These are phyloP conservation scores for Lotus japonicus DNA, from an alignment of 306 rosid genomes.

Conservation along the genomic window DNA sequence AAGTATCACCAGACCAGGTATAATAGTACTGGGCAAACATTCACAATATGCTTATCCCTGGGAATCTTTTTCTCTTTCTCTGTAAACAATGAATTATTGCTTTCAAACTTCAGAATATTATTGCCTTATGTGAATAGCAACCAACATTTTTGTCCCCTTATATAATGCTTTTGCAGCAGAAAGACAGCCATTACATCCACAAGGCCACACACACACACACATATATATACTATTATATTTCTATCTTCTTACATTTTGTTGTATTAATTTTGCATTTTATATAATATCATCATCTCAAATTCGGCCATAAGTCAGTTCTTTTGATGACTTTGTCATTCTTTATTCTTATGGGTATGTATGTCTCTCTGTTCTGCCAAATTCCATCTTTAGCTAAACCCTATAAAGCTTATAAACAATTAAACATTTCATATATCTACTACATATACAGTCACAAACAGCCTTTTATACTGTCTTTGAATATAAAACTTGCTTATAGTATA, in stretches of 20 bases:
- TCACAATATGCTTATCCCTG: constrained; percentile 59
- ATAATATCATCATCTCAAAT: constrained; percentile 19
- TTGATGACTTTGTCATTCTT: constrained; percentile 30
- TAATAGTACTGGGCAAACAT: constrained; percentile 27
- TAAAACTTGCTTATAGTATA: neutral
- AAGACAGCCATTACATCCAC: constrained; percentile 37
- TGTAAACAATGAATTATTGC: constrained; percentile 33
- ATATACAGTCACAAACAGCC: constrained; percentile 83
- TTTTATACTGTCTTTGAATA: constrained; percentile 47
- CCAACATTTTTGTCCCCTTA: constrained; percentile 42
- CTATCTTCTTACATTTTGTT: too few species aligned
- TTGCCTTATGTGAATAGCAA: constrained; percentile 36
- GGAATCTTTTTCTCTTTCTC: constrained; percentile 58
- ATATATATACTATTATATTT: constrained; percentile 15
- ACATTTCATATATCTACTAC: constrained; percentile 37
- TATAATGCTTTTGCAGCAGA: constrained; percentile 35
- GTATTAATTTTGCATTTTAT: neutral
- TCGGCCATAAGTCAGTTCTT: constrained; percentile 23
- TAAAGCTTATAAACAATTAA: constrained; percentile 53
- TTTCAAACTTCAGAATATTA: constrained; percentile 34
- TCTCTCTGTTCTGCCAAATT: constrained; percentile 48
- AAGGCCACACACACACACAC: constrained; percentile 25
- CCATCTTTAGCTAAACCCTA: constrained; percentile 75
- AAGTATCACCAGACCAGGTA: constrained; percentile 36
- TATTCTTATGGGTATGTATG: constrained; percentile 28